Percentiles rank a stretch among this genome's conserved stretches.
phyloP scores from a whole-genome alignment of 257 asterid species.

The Nicotiana sylvestris region DNA sequence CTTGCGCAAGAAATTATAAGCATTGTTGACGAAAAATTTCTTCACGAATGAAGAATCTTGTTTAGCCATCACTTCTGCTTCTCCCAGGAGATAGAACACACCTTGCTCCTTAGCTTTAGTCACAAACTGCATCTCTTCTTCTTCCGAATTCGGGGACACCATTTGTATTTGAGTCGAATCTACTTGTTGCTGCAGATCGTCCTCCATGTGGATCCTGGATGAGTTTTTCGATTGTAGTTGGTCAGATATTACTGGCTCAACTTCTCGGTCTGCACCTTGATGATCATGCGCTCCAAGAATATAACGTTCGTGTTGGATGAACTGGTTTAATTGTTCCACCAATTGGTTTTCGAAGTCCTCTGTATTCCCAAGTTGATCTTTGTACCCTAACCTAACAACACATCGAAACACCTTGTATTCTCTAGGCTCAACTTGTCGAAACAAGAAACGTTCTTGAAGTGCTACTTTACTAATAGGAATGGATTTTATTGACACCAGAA shows the following conservation, averaged over 20 bases:
- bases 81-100: too few species aligned
- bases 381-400: slow-evolving; percentile 65
- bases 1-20: too few species aligned
- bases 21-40: too few species aligned
- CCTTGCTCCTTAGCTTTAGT: too few species aligned
- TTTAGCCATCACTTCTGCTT: too few species aligned
- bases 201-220: slow-evolving; percentile 33
- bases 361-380: slow-evolving; percentile 21
- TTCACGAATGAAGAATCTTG: too few species aligned
- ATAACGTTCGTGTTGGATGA: slow-evolving; percentile 39
- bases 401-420: slow-evolving; percentile 3
- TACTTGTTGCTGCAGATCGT: slow-evolving; percentile 10
- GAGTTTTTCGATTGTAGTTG: neutral
- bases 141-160: neutral
- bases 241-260: too few species aligned
- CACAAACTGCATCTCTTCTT: too few species aligned
- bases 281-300: slow-evolving; percentile 16
- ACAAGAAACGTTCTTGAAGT: slow-evolving; percentile 46
- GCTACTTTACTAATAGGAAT: slow-evolving; percentile 57
- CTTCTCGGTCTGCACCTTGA: too few species aligned
- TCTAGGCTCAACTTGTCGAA: slow-evolving; percentile 45
- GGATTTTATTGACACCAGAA: slow-evolving; percentile 59
- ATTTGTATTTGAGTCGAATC: slow-evolving; percentile 1
- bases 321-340: slow-evolving; percentile 18
- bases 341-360: too few species aligned